These are phyloP conservation scores for Kingdonia uniflora DNA, from an alignment of 164 flowering plant genomes.

Conservation along the genomic window DNA sequence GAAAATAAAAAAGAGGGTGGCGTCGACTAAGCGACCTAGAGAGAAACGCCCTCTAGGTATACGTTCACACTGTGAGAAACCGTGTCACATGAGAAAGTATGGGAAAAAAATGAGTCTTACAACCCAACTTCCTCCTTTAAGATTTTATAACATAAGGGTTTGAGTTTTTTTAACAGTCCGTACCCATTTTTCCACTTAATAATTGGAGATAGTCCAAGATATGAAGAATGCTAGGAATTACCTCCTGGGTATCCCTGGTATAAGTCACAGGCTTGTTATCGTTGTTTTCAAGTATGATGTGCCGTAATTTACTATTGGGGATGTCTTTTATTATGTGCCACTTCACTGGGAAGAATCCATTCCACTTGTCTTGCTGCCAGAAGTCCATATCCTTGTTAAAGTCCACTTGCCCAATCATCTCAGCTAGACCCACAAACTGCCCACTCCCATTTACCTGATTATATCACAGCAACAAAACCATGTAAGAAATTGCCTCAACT, in stretches of 20 bases:
- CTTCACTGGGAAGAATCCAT: conserved; percentile 67
- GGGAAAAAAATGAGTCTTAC: too few relatives aligned
- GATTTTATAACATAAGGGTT: neutral
- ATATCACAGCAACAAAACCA: conserved; percentile 2
- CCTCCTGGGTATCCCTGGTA: conserved; percentile 84
- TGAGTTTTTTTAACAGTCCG: neutral
- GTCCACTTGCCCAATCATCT: conserved; percentile 75
- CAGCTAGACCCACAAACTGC: conserved; percentile 76
- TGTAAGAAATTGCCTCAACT: neutral
- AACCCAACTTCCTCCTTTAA: neutral
- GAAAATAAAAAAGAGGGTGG: too few relatives aligned
- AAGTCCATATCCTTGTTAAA: conserved; percentile 67
- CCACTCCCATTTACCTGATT: conserved; percentile 75
- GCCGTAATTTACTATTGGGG: conserved; percentile 42
- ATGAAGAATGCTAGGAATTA: too few relatives aligned
- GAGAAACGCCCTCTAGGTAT: too few relatives aligned
- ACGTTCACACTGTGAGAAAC: too few relatives aligned
- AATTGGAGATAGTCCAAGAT: neutral
- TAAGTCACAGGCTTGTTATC: conserved; percentile 60
- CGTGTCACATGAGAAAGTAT: too few relatives aligned
- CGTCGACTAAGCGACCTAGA: too few relatives aligned
- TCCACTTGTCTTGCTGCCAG: conserved; percentile 80
- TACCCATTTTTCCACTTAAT: neutral
- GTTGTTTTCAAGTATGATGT: conserved; percentile 61
- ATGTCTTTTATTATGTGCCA: conserved; percentile 80